Evolutionary conservation across 108 stramenopile genomes (phyloP).

Genomic region (Nitzschia putrida): DNA sequence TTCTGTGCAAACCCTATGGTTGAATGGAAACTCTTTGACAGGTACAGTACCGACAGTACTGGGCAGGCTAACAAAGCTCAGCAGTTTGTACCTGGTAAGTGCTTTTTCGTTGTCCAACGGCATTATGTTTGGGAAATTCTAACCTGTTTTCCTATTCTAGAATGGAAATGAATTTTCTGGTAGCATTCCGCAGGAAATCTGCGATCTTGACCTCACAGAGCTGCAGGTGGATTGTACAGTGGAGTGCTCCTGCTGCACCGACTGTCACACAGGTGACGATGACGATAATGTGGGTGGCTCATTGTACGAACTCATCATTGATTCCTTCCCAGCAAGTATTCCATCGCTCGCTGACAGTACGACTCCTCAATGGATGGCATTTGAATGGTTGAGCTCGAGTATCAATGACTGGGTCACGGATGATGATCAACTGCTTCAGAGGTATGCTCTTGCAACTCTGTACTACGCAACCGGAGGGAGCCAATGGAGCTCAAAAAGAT

Average conservation of each 20-base stretch:
- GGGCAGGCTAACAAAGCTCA: conserved; percentile 4
- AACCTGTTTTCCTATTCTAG: conserved; percentile 4
- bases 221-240: conserved; percentile 15
- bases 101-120: no score
- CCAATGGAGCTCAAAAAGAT: conserved; percentile 10
- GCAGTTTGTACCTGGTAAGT: conserved; percentile 21
- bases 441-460: conserved; percentile 31
- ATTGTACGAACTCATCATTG: conserved; percentile 15
- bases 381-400: conserved; percentile 14
- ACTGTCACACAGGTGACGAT: conserved; percentile 4
- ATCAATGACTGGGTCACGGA: not conserved
- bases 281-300: not conserved
- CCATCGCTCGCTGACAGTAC: not conserved
- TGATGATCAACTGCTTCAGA: conserved; percentile 22
- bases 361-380: conserved; percentile 24
- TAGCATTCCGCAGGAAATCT: conserved; percentile 12
- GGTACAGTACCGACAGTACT: conserved; percentile 12
- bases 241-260: conserved; percentile 14
- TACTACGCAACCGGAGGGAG: conserved; percentile 31
- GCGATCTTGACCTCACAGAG: conserved; percentile 4
- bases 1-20: conserved; percentile 2
- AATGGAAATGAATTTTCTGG: conserved; percentile 10
- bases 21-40: conserved; percentile 12
- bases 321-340: conserved; percentile 1
- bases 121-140: not conserved